Evolutionary conservation across 2,329 filamentous ascomycete species (phyloP), one percentile per base, ranked within the genome.

Genomic region (Ophiobolus disseminans): DNA sequence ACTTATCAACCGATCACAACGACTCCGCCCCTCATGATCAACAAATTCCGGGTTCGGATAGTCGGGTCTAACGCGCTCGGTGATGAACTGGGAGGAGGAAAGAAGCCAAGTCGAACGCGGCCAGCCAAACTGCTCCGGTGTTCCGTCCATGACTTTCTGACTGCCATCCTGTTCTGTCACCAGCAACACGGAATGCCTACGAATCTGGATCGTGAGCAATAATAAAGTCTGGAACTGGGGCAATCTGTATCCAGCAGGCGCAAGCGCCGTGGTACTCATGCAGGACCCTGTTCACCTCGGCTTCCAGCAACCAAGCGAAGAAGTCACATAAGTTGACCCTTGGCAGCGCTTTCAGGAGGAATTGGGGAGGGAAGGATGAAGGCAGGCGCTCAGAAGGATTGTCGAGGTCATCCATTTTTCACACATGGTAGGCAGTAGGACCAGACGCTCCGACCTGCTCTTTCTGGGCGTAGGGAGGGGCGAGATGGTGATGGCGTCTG

Each of bases 51-150:
- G n/a, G n/a, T n/a, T n/a, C n/a, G n/a, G n/a, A n/a, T n/a, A n/a
- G n/a, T n/a, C n/a, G n/a, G n/a, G n/a, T n/a, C n/a, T n/a, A n/a
- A 48, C 19, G 8, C 28, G 36, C 8, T 16, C 39, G 10, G 11
- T 30, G 4, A 17, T 10, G 22, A 45, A 44, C 1, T 43, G 20
- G 6, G 17, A 14, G n/a, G 16, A 34, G 4, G 36, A 10, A 9
- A 42, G 22, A 23, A 50, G 45, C 51, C 49, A 51, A 25, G 45
- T 43, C 9, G 30, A 43, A 8, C 25, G 16, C 8, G 34, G 17
- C 52, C 45, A 54, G 8, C 41, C 38, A 34, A 47, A 55, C 11
- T 56, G 50, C 21, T 49, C 13, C 21, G 39, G 28, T 4, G 43
- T 54, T 3, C 50, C 45, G 28, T 50, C 55, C 36, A 58, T 40